Percentiles rank a stretch among this genome's conserved stretches.
Conservation (phyloP, 257 asterid species). For the Rehmannia glutinosa region DNA sequence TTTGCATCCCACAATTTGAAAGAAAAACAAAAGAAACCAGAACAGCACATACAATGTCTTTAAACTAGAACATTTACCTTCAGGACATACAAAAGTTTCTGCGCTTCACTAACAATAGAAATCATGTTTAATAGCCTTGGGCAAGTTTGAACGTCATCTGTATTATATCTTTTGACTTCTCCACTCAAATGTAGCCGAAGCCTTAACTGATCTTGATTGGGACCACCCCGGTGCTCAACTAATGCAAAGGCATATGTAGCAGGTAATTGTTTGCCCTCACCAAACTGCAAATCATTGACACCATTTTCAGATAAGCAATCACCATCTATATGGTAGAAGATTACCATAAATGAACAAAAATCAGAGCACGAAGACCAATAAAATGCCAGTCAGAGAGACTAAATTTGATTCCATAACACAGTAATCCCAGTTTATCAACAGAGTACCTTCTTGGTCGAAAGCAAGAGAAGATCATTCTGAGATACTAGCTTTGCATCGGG, state of each 20-base stretch:
- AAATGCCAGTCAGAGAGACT: neutral
- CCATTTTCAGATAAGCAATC: conserved; percentile 5
- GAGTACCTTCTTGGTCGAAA: conserved; percentile 62
- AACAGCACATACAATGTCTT: neutral
- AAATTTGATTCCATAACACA: neutral
- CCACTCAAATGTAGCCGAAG: conserved; percentile 75
- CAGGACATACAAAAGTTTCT: conserved; percentile 31
- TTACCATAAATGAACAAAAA: neutral
- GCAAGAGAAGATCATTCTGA: conserved; percentile 74
- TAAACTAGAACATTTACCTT: conserved; percentile 44
- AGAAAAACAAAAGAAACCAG: neutral
- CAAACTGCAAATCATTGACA: conserved; percentile 42
- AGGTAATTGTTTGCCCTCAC: conserved; percentile 57
- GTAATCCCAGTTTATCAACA: neutral
- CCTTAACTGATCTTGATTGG: conserved; percentile 57
- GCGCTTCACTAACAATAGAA: conserved; percentile 19
- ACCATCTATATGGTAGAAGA: neutral
- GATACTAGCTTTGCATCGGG: conserved; percentile 35
- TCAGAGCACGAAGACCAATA: neutral
- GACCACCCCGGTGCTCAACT: conserved; percentile 96
- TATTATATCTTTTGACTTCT: conserved; percentile 49
- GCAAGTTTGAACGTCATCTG: conserved; percentile 46
- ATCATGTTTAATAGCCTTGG: conserved; percentile 62
- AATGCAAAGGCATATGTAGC: conserved; percentile 83
- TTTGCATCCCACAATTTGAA: neutral